A percentile compares a stretch with the other conserved stretches of the same genome.
Evolutionary conservation across 108 stramenopile species (phyloP).

Genomic region (Pseudonitzschia multiseries): DNA sequence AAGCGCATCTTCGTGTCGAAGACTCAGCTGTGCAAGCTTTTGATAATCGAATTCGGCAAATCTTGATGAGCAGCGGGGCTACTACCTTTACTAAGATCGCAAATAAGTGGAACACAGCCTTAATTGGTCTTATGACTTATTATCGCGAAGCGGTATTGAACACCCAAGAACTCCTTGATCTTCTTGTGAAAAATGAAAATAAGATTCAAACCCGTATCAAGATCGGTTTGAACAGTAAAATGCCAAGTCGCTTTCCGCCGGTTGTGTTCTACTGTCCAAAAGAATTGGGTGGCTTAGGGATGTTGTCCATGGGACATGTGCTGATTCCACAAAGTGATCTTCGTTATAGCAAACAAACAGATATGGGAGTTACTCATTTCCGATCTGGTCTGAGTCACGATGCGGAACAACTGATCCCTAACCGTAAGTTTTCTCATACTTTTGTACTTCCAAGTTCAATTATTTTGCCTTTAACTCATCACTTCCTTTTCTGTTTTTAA

Average conservation of each 20-base stretch:
- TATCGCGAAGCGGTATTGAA: constrained; percentile 99
- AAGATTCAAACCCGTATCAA: constrained; percentile 99
- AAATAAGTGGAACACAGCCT: constrained; percentile 99
- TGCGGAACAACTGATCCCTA: constrained; percentile 98
- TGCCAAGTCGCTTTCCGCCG: constrained; percentile 93
- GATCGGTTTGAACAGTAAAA: constrained; percentile 99
- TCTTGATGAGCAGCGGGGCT: constrained; percentile 97
- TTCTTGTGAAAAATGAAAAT: constrained; percentile 99
- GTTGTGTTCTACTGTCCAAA: constrained; percentile 96
- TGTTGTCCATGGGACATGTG: constrained; percentile 99
- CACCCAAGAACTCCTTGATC: constrained; percentile 95
- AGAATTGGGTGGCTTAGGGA: constrained; percentile 98
- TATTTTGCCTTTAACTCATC: neutral
- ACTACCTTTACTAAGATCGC: constrained; percentile 99
- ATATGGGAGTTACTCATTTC: constrained; percentile 98
- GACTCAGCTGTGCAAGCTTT: constrained; percentile 92
- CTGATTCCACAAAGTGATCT: constrained; percentile 98
- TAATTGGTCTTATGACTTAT: constrained; percentile 98
- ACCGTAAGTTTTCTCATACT: constrained; percentile 33
- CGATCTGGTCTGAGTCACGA: constrained; percentile 97
- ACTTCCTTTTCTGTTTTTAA: neutral
- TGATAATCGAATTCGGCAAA: constrained; percentile 98
- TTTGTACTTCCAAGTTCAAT: neutral
- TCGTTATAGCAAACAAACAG: constrained; percentile 98
- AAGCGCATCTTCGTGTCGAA: constrained; percentile 93